Percentiles rank a stretch among this genome's conserved stretches.
Conservation (phyloP, 768 basidiomycete species). For the Psilocybe cyanescens region DNA sequence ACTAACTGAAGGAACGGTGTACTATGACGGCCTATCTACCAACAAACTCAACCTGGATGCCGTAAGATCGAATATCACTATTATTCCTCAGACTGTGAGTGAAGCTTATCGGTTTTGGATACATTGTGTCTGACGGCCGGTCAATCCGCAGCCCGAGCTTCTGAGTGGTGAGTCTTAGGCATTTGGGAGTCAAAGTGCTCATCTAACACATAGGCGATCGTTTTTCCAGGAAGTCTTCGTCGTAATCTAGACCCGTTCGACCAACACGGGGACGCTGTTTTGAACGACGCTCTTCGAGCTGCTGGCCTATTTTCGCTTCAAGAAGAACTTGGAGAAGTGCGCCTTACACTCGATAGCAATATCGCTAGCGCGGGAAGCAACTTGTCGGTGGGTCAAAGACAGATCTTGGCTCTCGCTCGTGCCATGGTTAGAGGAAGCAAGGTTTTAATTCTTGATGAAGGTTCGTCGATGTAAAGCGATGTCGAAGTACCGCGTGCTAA, state of each 20-base stretch:
- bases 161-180: conserved; percentile 45
- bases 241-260: conserved; percentile 69
- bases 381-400: conserved; percentile 76
- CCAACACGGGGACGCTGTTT: conserved; percentile 53
- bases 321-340: conserved; percentile 47
- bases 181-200: no score
- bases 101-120: background rate
- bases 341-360: conserved; percentile 47
- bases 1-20: conserved; percentile 55
- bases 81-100: conserved; percentile 54
- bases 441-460: conserved; percentile 67
- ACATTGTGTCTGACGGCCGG: background rate
- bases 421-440: conserved; percentile 63
- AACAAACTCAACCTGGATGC: conserved; percentile 55
- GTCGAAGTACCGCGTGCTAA: no score
- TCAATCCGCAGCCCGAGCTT: conserved; percentile 42
- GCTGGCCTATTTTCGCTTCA: conserved; percentile 42
- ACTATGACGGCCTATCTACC: conserved; percentile 57
- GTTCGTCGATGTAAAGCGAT: conserved; percentile 28
- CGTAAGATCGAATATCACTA: conserved; percentile 60
- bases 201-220: no score
- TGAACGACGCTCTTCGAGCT: conserved; percentile 45
- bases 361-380: conserved; percentile 64
- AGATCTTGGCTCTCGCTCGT: conserved; percentile 68
- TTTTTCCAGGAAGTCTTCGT: conserved; percentile 43